Base-by-base conservation (phyloP, 2,329 filamentous ascomycete species). In the Ceratocystis harringtonii region DNA sequence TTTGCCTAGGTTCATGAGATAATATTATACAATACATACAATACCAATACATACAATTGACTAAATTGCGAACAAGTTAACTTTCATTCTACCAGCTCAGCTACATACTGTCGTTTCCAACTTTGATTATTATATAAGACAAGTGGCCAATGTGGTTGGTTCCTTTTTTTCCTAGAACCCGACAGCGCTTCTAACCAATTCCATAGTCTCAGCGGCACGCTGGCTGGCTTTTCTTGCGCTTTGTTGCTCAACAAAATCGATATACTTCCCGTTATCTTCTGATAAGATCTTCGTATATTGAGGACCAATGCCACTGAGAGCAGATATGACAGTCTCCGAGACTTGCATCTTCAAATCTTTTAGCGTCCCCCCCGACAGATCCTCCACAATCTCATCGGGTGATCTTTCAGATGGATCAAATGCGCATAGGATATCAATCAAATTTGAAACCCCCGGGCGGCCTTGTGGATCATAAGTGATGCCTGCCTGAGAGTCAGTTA, bases 361-460 rank as follows among this genome's bases (percentile, higher is more conserved):
- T 1, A 77, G 74, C 22, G 72, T 71, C 25, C 78, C 72, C 1
- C 75, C 73, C 4, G 72, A 72, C 61, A 77, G 75, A 6, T 72
- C 72, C 12, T 72, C 66, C 1, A 76, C 79, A 22, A 83, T 70
- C 52, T 78, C 72, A 57, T 70, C 69, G 1, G 78, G 74, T 12
- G 71, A 76, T 62, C 77, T 75, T 2, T 71, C 71, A 30, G 74
- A 70, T 3, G 72, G 69, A 64, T 86, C 82, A 70, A 92, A 84
- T 68, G 89, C 83, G 28, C 84, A 85, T n/a, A 92, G 76, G 17
- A 99, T 82, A 66, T 90, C 84, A 1, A 99, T 76, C 12, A 99
- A 78, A 73, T 97, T 99, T 10, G 92, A 86, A 2, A 99, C 88
- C 0, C 91, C 94, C 0, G 92, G 92, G 28, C 94, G 80, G 0